Percentiles rank a stretch among this genome's conserved stretches.
These are phyloP conservation scores for Cladorrhinum sp. DNA, from an alignment of 2,329 filamentous ascomycete genomes.

Conservation along the genomic window DNA sequence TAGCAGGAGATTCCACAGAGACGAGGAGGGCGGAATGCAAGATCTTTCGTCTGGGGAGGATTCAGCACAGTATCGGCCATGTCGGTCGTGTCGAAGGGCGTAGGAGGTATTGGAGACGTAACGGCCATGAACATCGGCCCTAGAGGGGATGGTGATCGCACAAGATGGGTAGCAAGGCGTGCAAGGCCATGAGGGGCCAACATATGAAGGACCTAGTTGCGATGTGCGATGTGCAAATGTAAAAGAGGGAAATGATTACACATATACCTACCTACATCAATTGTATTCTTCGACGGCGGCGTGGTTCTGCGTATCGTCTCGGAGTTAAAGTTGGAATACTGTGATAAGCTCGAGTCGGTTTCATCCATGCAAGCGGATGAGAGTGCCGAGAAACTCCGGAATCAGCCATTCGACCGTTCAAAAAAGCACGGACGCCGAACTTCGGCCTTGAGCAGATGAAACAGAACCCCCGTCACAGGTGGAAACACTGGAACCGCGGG, in stretches of 20 bases:
- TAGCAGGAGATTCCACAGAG: background rate
- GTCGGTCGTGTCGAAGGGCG: background rate
- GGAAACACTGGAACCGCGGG: background rate
- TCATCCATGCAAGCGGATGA: too few species aligned
- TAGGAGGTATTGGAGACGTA: background rate
- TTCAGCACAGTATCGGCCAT: constrained; percentile 6
- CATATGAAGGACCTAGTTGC: background rate
- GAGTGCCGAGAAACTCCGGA: background rate
- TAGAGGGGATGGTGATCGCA: background rate
- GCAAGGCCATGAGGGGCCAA: background rate
- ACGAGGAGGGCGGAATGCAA: background rate
- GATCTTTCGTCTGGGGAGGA: background rate
- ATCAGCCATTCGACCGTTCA: too few species aligned
- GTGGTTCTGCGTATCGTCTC: background rate
- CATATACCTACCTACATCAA: background rate
- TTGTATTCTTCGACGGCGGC: background rate
- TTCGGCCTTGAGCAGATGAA: too few species aligned
- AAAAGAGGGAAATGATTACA: background rate
- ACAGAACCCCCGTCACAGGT: background rate
- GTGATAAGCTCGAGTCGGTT: too few species aligned
- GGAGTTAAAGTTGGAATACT: background rate
- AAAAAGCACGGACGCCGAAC: too few species aligned
- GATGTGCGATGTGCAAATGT: background rate
- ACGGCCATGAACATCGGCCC: background rate
- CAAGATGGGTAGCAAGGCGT: background rate